phyloP scores from a whole-genome alignment of 2,329 filamentous ascomycete species.

The Fusarium sambucinum region DNA sequence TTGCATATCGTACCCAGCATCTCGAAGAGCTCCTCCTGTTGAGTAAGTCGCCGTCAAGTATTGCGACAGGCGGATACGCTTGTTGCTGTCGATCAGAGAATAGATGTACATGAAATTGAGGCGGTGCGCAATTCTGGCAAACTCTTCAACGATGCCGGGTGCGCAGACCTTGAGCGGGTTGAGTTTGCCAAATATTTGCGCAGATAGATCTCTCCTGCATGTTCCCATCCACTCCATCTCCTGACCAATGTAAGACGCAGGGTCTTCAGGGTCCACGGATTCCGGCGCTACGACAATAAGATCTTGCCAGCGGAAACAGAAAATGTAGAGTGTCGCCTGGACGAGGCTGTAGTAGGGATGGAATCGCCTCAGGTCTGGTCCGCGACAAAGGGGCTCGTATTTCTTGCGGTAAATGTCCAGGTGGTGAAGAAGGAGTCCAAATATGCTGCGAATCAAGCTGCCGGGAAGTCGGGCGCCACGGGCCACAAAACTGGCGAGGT shows the following conservation, averaged over 20 bases:
- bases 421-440: constrained; percentile 81
- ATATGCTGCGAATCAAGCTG: constrained; percentile 83
- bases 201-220: constrained; percentile 78
- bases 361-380: constrained; percentile 87
- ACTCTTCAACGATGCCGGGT: constrained; percentile 89
- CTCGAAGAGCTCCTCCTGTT: constrained; percentile 66
- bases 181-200: constrained; percentile 86
- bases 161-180: constrained; percentile 97
- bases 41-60: constrained; percentile 70
- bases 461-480: constrained; percentile 85
- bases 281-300: constrained; percentile 74
- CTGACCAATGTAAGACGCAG: constrained; percentile 70
- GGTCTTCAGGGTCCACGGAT: constrained; percentile 71
- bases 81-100: constrained; percentile 89
- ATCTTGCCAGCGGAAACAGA: constrained; percentile 98
- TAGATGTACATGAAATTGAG: constrained; percentile 92
- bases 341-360: constrained; percentile 86
- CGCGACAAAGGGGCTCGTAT: constrained; percentile 80
- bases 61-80: constrained; percentile 83
- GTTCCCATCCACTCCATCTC: constrained; percentile 83
- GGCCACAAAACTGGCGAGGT: constrained; percentile 94
- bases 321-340: constrained; percentile 94
- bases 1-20: constrained; percentile 61
- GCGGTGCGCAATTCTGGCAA: constrained; percentile 87
- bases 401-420: constrained; percentile 79